Conservation (phyloP, 805 yeast genomes). For the Ogataea methanolica region DNA sequence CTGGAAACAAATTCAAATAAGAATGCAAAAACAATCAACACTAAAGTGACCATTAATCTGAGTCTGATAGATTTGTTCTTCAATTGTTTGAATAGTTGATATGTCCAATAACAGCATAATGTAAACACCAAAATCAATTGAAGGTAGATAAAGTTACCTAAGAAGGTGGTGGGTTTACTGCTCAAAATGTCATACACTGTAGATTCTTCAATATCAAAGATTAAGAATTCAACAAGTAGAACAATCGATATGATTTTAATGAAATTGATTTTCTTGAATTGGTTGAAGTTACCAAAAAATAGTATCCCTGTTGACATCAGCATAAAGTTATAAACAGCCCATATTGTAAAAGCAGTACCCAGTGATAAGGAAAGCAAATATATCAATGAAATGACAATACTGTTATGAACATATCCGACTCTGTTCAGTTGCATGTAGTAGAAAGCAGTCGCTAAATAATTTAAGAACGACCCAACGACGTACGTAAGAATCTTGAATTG, state of each 20-base stretch:
- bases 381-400: slow-evolving; percentile 16
- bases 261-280: slow-evolving; percentile 9
- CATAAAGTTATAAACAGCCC: slow-evolving; percentile 30
- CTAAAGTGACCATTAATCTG: slow-evolving; percentile 14
- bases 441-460: slow-evolving; percentile 12
- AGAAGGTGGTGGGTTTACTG: slow-evolving; percentile 12
- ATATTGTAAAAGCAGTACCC: slow-evolving; percentile 24
- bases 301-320: slow-evolving; percentile 26
- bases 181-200: slow-evolving; percentile 26
- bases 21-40: slow-evolving; percentile 15
- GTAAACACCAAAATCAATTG: slow-evolving; percentile 18
- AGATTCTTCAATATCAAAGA: slow-evolving; percentile 27
- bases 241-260: slow-evolving; percentile 17
- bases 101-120: slow-evolving; percentile 13
- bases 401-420: slow-evolving; percentile 22
- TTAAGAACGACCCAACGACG: slow-evolving; percentile 13
- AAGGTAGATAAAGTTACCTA: slow-evolving; percentile 20
- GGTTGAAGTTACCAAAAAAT: slow-evolving; percentile 16
- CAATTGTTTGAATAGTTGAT: slow-evolving; percentile 17
- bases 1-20: slow-evolving; percentile 15
- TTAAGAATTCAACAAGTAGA: slow-evolving; percentile 23
- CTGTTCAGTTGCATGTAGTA: slow-evolving; percentile 19
- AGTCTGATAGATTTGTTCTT: slow-evolving; percentile 12
- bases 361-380: slow-evolving; percentile 18
- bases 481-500: slow-evolving; percentile 26